These are phyloP conservation scores for Fusarium fracticaudum DNA, from an alignment of 2,329 filamentous ascomycete species.

Conservation along the genomic window DNA sequence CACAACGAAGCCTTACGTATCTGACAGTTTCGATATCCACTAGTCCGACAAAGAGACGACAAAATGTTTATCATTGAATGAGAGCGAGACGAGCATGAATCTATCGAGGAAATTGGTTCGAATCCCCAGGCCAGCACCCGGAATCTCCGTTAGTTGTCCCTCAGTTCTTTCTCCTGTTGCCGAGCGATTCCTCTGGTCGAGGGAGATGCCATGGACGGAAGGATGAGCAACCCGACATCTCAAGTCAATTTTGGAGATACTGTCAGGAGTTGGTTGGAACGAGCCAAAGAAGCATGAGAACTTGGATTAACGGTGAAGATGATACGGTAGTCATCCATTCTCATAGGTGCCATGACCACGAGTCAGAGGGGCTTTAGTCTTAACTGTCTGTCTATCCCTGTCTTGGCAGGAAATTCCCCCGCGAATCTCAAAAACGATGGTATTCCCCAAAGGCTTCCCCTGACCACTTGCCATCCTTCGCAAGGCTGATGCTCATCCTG, in stretches of 20 bases:
- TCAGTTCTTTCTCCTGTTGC: neutral
- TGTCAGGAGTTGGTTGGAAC: too few relatives aligned
- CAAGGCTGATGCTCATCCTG: neutral
- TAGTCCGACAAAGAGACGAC: neutral
- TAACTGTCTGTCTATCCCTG: neutral
- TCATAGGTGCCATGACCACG: neutral
- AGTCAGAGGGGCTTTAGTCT: neutral
- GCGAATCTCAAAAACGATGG: neutral
- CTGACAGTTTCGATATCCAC: neutral
- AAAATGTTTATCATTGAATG: neutral
- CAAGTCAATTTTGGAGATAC: neutral
- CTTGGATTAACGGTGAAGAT: too few relatives aligned
- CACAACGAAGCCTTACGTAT: neutral
- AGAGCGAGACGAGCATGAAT: neutral
- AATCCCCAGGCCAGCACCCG: neutral
- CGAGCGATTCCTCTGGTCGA: neutral
- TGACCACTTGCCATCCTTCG: neutral
- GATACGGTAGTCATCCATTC: too few relatives aligned
- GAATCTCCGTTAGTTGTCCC: neutral
- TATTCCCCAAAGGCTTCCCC: neutral
- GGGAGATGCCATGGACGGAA: neutral
- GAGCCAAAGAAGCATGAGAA: neutral
- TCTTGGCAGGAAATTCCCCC: too few relatives aligned
- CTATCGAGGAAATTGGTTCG: too few relatives aligned
- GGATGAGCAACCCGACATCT: neutral